Percentiles rank a stretch among this genome's conserved stretches.
phyloP scores from a whole-genome alignment of 2,329 filamentous ascomycete genomes.

The Paramyrothecium roridum region DNA sequence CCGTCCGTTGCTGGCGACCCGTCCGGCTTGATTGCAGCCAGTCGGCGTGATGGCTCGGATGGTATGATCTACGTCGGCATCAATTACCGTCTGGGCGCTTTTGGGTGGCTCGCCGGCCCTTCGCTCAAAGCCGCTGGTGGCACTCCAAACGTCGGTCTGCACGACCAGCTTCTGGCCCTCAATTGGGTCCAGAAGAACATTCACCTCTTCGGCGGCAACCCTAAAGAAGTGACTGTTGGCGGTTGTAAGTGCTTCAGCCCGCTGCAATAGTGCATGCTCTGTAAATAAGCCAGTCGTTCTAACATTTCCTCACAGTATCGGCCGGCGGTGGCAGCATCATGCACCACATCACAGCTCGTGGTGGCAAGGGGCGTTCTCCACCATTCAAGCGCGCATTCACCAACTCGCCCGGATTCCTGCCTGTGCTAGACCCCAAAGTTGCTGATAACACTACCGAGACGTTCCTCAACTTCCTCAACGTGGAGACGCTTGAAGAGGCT shows the following conservation, averaged over 20 bases:
- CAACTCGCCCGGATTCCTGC: conserved; percentile 2
- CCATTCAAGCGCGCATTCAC: conserved; percentile 10
- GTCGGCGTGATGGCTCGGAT: conserved; percentile 19
- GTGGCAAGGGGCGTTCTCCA: conserved; percentile 3
- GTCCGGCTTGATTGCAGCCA: conserved; percentile 31
- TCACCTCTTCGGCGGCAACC: conserved; percentile 46
- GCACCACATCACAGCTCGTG: conserved; percentile 11
- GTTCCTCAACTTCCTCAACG: conserved; percentile 5
- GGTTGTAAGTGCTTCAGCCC: conserved; percentile 29
- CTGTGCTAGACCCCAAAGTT: background rate
- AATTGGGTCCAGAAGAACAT: conserved; percentile 50
- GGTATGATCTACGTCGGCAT: conserved; percentile 36
- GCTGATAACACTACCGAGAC: conserved; percentile 4
- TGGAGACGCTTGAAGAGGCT: conserved; percentile 5
- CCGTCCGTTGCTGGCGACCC: conserved; percentile 23
- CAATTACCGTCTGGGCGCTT: conserved; percentile 37
- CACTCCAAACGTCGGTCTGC: conserved; percentile 45
- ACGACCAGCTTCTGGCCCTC: conserved; percentile 46
- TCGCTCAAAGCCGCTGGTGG: conserved; percentile 29
- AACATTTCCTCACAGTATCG: background rate
- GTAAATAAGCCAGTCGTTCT: too few relatives aligned
- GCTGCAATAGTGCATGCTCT: too few relatives aligned
- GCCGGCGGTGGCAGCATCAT: conserved; percentile 11
- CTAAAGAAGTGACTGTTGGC: conserved; percentile 40
- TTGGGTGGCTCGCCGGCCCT: conserved; percentile 38